A percentile compares a stretch with the other conserved stretches of the same genome.
Evolutionary conservation across 352 stramenopile genomes (phyloP).

Genomic region (Phytopythium sindhum): DNA sequence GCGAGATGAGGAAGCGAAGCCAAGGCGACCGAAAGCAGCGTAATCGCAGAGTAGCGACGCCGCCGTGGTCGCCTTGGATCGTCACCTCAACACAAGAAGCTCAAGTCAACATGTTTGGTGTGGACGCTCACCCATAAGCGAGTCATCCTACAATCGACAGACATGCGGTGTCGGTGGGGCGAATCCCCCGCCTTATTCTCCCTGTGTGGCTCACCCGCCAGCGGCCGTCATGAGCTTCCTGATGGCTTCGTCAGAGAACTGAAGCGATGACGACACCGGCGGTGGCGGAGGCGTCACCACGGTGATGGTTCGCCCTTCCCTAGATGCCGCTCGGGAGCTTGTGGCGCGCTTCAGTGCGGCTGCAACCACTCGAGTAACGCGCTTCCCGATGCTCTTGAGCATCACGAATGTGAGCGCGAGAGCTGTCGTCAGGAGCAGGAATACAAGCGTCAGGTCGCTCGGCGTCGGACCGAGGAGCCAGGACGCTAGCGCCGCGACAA

Average conservation of each 20-base stretch:
- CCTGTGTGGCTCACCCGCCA: background rate
- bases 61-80: no score
- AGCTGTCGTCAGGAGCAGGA: slow-evolving; percentile 59
- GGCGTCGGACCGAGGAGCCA: slow-evolving; percentile 56
- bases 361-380: slow-evolving; percentile 4
- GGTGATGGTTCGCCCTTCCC: background rate
- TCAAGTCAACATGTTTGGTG: background rate
- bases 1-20: no score
- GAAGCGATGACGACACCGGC: background rate
- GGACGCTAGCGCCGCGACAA: slow-evolving; percentile 44
- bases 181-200: no score
- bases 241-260: background rate
- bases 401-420: slow-evolving; percentile 53
- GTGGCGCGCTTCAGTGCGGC: background rate
- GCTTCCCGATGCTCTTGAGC: slow-evolving; percentile 26
- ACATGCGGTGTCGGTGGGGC: background rate
- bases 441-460: slow-evolving; percentile 59
- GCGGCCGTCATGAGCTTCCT: background rate
- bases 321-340: background rate
- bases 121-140: slow-evolving; percentile 1
- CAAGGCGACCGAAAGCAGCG: no score
- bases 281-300: slow-evolving; percentile 1
- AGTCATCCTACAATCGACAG: background rate
- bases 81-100: background rate
- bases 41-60: no score